A percentile compares a stretch with the other conserved stretches of the same genome.
Evolutionary conservation across 225 moss, liverwort and hornwort species (phyloP).

Genomic region (Physcomitrellopsis africana): DNA sequence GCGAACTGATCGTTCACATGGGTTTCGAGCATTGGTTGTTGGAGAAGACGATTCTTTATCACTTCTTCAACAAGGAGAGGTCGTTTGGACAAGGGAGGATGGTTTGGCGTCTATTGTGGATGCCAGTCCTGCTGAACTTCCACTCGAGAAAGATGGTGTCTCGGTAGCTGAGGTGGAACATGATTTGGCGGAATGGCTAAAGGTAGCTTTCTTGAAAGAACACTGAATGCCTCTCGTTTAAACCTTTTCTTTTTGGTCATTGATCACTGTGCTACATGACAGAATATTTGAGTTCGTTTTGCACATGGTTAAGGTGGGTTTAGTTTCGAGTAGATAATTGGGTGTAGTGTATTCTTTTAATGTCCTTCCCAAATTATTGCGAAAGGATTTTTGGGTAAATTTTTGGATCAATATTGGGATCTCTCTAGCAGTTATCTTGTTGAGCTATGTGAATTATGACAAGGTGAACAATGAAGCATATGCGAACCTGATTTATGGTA

Average conservation of each 20-base stretch:
- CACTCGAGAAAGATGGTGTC: constrained; percentile 82
- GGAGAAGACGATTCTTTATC: constrained; percentile 91
- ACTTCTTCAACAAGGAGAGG: constrained; percentile 94
- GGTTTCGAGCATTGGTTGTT: constrained; percentile 95
- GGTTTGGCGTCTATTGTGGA: constrained; percentile 87
- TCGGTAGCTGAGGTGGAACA: constrained; percentile 93
- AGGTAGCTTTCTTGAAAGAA: constrained; percentile 48
- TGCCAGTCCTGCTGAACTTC: constrained; percentile 74
- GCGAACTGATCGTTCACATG: constrained; percentile 86
- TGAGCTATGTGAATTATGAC: not conserved
- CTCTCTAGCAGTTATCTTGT: constrained; percentile 3
- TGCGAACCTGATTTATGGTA: not conserved
- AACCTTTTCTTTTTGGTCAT: not conserved
- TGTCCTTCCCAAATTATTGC: not conserved
- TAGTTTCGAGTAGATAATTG: not conserved
- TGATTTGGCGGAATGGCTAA: constrained; percentile 85
- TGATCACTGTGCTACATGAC: constrained; percentile 5
- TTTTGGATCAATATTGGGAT: not conserved
- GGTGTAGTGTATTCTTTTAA: not conserved
- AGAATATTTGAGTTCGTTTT: constrained; percentile 23
- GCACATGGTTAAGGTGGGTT: constrained; percentile 12
- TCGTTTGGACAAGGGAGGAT: constrained; percentile 96
- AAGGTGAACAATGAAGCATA: not conserved
- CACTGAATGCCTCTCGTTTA: constrained; percentile 1
- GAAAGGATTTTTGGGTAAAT: constrained; percentile 18